Conservation (phyloP, 2,329 filamentous ascomycete genomes). For the Neofusicoccum sp. region DNA sequence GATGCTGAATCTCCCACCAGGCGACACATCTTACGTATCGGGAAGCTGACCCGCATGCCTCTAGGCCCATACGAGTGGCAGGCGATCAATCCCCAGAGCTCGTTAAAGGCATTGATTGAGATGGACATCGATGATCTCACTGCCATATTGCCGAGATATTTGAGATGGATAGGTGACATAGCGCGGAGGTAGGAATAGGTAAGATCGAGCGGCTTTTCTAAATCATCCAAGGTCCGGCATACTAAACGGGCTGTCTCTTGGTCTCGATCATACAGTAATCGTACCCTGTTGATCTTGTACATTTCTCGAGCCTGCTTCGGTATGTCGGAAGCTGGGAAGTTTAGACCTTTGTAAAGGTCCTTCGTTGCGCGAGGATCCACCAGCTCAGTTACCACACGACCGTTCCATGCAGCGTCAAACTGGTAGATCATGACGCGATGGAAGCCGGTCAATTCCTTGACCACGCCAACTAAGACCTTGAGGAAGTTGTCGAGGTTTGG, state of each 20-base stretch:
- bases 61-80: conserved; percentile 78
- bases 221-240: conserved; percentile 72
- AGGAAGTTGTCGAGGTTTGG: conserved; percentile 71
- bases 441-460: conserved; percentile 88
- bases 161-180: conserved; percentile 88
- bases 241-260: conserved; percentile 78
- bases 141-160: conserved; percentile 86
- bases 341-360: conserved; percentile 83
- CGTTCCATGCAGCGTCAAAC: conserved; percentile 81
- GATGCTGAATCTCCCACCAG: conserved; percentile 84
- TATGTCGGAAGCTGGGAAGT: conserved; percentile 87
- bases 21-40: conserved; percentile 89
- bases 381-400: conserved; percentile 83
- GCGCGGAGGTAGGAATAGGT: conserved; percentile 83
- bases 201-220: conserved; percentile 77
- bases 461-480: conserved; percentile 79
- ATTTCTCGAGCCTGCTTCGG: conserved; percentile 84
- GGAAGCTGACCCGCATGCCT: conserved; percentile 90
- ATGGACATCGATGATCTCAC: conserved; percentile 95
- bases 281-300: conserved; percentile 88
- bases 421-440: conserved; percentile 94
- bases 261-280: conserved; percentile 83
- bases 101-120: conserved; percentile 82
- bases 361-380: conserved; percentile 78
- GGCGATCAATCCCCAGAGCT: conserved; percentile 85